Evolutionary conservation across 2,329 filamentous ascomycete genomes (phyloP).

Genomic region (Cercospora sp.): DNA sequence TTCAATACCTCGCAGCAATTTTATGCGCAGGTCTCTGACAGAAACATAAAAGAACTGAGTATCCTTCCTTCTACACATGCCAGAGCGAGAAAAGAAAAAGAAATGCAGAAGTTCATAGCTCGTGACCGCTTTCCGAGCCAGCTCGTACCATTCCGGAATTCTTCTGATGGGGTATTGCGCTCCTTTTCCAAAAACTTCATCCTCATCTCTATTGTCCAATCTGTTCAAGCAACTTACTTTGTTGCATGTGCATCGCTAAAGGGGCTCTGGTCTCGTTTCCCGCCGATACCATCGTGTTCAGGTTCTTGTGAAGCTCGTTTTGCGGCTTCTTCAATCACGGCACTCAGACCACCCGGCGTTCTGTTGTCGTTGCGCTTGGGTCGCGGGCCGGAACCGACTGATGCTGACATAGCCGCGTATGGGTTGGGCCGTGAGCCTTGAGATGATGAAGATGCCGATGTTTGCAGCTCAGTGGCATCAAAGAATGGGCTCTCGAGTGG

Average conservation of each 20-base stretch:
- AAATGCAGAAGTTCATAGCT: conserved; percentile 1
- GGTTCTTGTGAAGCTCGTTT: conserved; percentile 42
- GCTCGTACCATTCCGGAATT: neutral
- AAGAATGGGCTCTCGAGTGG: conserved; percentile 39
- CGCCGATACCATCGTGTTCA: conserved; percentile 30
- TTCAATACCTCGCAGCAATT: neutral
- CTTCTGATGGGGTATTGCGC: conserved; percentile 2
- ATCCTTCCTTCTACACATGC: neutral
- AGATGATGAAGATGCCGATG: conserved; percentile 21
- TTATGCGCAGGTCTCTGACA: neutral
- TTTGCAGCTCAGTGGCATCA: conserved; percentile 35
- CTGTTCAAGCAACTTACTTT: conserved; percentile 11
- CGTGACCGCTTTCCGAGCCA: conserved; percentile 1
- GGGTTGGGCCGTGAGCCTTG: conserved; percentile 37
- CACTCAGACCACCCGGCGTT: conserved; percentile 40
- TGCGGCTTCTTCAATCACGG: conserved; percentile 50
- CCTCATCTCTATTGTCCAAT: neutral
- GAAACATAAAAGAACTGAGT: neutral
- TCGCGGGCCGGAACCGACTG: conserved; percentile 28
- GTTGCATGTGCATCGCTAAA: conserved; percentile 38
- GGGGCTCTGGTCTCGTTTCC: conserved; percentile 37
- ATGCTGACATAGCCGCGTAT: conserved; percentile 43
- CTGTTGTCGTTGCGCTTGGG: conserved; percentile 21
- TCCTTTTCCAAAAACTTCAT: neutral
- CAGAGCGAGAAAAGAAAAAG: neutral